Conservation (phyloP, 345 rosid species). For the Litchi chinensis region DNA sequence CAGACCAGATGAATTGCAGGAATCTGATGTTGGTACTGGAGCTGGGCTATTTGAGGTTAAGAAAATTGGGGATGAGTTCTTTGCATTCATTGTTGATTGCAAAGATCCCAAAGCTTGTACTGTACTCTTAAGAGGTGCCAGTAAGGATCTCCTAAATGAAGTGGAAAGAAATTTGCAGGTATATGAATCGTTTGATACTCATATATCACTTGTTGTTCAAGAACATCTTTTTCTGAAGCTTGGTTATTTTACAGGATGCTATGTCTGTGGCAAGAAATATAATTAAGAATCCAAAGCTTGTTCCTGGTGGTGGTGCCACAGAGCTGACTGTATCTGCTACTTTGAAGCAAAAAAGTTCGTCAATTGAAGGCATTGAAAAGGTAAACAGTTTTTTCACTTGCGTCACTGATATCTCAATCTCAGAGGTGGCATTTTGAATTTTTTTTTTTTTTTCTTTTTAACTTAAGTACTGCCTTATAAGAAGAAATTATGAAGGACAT, state of each 20-base stretch:
- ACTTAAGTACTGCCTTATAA: neutral
- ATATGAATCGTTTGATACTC: slow-evolving; percentile 12
- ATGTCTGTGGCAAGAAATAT: slow-evolving; percentile 97
- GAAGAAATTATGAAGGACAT: neutral
- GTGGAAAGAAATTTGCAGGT: slow-evolving; percentile 98
- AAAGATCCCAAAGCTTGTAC: slow-evolving; percentile 96
- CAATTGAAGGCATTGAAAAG: slow-evolving; percentile 92
- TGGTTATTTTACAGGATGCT: slow-evolving; percentile 68
- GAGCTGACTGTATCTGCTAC: slow-evolving; percentile 93
- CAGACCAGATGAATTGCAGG: slow-evolving; percentile 94
- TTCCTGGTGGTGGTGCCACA: slow-evolving; percentile 96
- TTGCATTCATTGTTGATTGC: slow-evolving; percentile 87
- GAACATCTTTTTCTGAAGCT: slow-evolving; percentile 12
- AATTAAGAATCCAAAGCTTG: slow-evolving; percentile 88
- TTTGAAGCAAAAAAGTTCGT: slow-evolving; percentile 88
- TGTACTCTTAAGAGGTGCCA: slow-evolving; percentile 92
- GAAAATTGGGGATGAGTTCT: slow-evolving; percentile 95
- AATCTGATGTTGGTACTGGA: slow-evolving; percentile 93
- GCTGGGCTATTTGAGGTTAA: slow-evolving; percentile 95
- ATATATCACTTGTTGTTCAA: slow-evolving; percentile 6
- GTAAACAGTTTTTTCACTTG: slow-evolving; percentile 31
- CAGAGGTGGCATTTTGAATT: neutral
- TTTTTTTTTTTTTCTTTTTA: too few species aligned
- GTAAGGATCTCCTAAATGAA: slow-evolving; percentile 96
- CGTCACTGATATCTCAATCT: neutral